Conservation (phyloP, 2,329 filamentous ascomycete species). For the Stachybotrys chartarum region DNA sequence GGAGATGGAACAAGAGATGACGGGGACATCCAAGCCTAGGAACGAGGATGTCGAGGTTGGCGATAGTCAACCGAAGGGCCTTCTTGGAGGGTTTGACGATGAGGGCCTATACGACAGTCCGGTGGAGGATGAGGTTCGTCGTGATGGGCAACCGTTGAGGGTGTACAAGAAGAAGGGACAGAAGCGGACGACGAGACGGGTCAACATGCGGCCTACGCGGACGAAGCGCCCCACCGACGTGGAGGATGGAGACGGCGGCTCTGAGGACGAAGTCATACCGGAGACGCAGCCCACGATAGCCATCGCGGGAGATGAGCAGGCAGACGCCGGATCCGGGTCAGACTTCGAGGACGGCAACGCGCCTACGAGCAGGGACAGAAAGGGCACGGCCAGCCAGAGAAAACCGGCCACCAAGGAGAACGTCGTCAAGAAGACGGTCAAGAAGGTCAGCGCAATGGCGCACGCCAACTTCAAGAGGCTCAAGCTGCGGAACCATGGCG, state of each 20-base stretch:
- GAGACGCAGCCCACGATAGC: slow-evolving; percentile 17
- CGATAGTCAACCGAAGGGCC: slow-evolving; percentile 34
- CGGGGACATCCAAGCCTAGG: slow-evolving; percentile 8
- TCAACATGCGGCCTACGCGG: slow-evolving; percentile 54
- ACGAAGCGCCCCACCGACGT: slow-evolving; percentile 37
- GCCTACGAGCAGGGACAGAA: slow-evolving; percentile 8
- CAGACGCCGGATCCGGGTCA: slow-evolving; percentile 11
- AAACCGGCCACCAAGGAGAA: slow-evolving; percentile 28
- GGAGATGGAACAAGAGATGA: slow-evolving; percentile 56
- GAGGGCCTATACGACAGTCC: slow-evolving; percentile 50
- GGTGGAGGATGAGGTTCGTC: slow-evolving; percentile 42
- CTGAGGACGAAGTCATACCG: slow-evolving; percentile 26
- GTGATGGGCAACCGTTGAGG: slow-evolving; percentile 52
- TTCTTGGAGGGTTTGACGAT: slow-evolving; percentile 57
- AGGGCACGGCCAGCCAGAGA: slow-evolving; percentile 8
- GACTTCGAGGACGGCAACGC: slow-evolving; percentile 7
- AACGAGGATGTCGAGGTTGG: slow-evolving; percentile 29
- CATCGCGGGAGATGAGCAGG: slow-evolving; percentile 4
- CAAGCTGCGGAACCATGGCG: slow-evolving; percentile 54
- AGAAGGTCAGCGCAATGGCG: slow-evolving; percentile 57
- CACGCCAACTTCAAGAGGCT: slow-evolving; percentile 61
- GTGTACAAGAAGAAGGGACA: slow-evolving; percentile 78
- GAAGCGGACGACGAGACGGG: slow-evolving; percentile 67
- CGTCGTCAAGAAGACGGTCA: slow-evolving; percentile 41
- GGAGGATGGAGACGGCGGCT: slow-evolving; percentile 19